phyloP scores from a whole-genome alignment of 2,329 filamentous ascomycete species.

The Penicillium oxalicum region DNA sequence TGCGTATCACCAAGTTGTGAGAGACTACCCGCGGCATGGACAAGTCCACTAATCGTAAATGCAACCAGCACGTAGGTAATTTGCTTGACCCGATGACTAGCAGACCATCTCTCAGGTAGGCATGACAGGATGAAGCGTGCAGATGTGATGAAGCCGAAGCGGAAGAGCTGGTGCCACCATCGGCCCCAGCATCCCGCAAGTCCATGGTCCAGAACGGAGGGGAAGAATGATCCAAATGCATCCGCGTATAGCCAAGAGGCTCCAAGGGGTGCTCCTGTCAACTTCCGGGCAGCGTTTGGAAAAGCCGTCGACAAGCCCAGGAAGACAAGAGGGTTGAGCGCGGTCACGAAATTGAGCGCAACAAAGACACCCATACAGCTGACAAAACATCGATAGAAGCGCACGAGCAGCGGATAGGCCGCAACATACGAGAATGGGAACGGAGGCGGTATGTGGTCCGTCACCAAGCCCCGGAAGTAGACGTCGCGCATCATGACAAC shows the following conservation, averaged over 20 bases:
- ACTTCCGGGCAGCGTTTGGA: slow-evolving; percentile 50
- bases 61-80: slow-evolving; percentile 23
- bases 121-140: slow-evolving; percentile 37
- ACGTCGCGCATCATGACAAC: slow-evolving; percentile 67
- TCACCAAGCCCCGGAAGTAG: slow-evolving; percentile 62
- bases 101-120: slow-evolving; percentile 16
- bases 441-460: slow-evolving; percentile 40
- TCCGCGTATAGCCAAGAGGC: slow-evolving; percentile 58
- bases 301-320: slow-evolving; percentile 46
- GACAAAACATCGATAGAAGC: slow-evolving; percentile 52
- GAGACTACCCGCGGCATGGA: slow-evolving; percentile 67
- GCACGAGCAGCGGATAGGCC: slow-evolving; percentile 44
- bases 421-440: slow-evolving; percentile 41
- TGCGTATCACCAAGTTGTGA: slow-evolving; percentile 58
- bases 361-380: slow-evolving; percentile 52
- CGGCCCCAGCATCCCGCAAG: slow-evolving; percentile 75
- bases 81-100: slow-evolving; percentile 16
- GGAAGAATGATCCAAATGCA: slow-evolving; percentile 48
- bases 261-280: slow-evolving; percentile 54
- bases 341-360: slow-evolving; percentile 58
- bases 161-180: slow-evolving; percentile 91
- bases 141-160: slow-evolving; percentile 47
- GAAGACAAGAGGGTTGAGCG: slow-evolving; percentile 56
- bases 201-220: slow-evolving; percentile 52
- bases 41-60: slow-evolving; percentile 31